Conservation (phyloP, 176 grass and related monocot genomes). For the bread wheat (Triticum aestivum) region DNA sequence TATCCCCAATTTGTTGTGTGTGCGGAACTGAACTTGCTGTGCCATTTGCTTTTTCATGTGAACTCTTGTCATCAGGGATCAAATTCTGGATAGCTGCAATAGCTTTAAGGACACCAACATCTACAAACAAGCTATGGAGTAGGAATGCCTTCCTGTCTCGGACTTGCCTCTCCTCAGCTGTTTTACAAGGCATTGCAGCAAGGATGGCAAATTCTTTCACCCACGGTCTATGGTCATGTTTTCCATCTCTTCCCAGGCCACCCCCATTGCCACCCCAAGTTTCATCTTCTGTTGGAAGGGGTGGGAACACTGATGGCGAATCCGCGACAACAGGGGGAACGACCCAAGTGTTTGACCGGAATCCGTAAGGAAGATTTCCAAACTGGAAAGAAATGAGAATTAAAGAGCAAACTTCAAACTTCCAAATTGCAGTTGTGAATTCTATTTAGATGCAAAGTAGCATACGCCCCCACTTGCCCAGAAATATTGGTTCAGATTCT, state of each 20-base stretch:
- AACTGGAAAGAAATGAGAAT: conserved; percentile 51
- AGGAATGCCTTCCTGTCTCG: conserved; percentile 91
- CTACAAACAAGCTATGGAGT: conserved; percentile 94
- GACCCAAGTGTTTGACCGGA: conserved; percentile 98
- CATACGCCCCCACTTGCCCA: not conserved
- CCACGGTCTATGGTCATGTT: conserved; percentile 71
- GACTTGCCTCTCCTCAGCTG: conserved; percentile 91
- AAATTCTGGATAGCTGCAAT: conserved; percentile 66
- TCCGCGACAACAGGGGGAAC: conserved; percentile 75
- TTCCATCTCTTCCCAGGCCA: conserved; percentile 80
- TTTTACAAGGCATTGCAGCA: conserved; percentile 93
- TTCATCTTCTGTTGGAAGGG: conserved; percentile 92
- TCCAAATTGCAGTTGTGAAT: conserved; percentile 3
- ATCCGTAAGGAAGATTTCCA: conserved; percentile 98
- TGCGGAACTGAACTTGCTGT: conserved; percentile 38
- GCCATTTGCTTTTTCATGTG: conserved; percentile 45
- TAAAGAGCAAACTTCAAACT: conserved; percentile 10
- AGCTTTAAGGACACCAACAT: conserved; percentile 90
- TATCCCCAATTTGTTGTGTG: conserved; percentile 72
- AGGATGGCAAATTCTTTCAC: conserved; percentile 83
- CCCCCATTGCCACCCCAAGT: conserved; percentile 87
- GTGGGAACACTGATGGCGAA: conserved; percentile 68
- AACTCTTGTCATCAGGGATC: conserved; percentile 37
- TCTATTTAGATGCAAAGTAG: conserved; percentile 11
- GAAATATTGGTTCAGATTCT: not conserved